A percentile compares a stretch with the other conserved stretches of the same genome.
Evolutionary conservation across 176 grass and related monocot species (phyloP).

Genomic region (Leersia perrieri): DNA sequence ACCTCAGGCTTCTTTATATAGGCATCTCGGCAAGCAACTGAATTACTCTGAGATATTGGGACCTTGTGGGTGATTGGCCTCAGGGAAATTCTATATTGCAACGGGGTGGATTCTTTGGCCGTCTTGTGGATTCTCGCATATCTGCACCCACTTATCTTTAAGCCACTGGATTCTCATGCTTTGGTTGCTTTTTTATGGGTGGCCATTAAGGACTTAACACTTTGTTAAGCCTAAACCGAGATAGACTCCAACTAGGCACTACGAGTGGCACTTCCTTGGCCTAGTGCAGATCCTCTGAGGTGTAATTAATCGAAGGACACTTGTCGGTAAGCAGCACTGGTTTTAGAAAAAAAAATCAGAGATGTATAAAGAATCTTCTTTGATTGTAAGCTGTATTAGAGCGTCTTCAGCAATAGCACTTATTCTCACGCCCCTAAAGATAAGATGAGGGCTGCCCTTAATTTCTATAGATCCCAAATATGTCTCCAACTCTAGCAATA

Average conservation of each 20-base stretch:
- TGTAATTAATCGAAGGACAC: neutral
- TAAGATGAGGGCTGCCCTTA: no score
- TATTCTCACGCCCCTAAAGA: no score
- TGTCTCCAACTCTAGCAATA: no score
- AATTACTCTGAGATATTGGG: neutral
- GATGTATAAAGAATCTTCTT: neutral
- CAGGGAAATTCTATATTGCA: conserved; percentile 15
- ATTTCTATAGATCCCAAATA: no score
- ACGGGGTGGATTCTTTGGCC: conserved; percentile 18
- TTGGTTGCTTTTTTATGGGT: conserved; percentile 38
- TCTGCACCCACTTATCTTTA: conserved; percentile 45
- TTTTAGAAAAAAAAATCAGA: neutral
- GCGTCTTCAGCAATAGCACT: no score
- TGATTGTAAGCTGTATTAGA: neutral
- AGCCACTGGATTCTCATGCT: conserved; percentile 39
- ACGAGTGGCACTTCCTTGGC: neutral
- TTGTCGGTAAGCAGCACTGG: neutral
- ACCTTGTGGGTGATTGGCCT: conserved; percentile 9
- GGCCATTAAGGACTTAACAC: conserved; percentile 43
- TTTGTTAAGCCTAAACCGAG: conserved; percentile 20
- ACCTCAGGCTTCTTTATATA: conserved; percentile 40
- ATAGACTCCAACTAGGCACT: conserved; percentile 10
- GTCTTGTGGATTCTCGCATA: conserved; percentile 36
- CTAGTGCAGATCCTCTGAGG: conserved; percentile 28
- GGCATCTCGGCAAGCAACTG: conserved; percentile 2